Percentiles rank a stretch among this genome's conserved stretches.
These are phyloP conservation scores for Aspergillus calidoustus DNA, from an alignment of 2,329 filamentous ascomycete species.

Conservation along the genomic window DNA sequence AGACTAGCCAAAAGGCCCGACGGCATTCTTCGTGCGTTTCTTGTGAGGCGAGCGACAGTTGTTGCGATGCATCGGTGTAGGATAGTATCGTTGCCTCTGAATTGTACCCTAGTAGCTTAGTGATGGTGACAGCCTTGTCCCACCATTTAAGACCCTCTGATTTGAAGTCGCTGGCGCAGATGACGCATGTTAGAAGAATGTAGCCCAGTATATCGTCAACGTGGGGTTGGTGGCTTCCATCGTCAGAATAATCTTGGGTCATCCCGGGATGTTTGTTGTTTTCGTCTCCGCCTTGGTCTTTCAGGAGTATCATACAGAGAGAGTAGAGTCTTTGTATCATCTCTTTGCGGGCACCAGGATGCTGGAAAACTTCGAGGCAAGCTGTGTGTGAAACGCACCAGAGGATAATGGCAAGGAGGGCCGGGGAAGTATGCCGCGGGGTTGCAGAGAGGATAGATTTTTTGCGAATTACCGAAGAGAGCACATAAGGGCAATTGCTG, in stretches of 20 bases:
- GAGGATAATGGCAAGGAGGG: constrained; percentile 53
- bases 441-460: too few species aligned
- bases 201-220: constrained; percentile 55
- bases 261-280: background rate
- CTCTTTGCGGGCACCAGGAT: constrained; percentile 16
- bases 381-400: constrained; percentile 56
- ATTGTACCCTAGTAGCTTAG: constrained; percentile 18
- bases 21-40: constrained; percentile 47
- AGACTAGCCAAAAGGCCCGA: constrained; percentile 55
- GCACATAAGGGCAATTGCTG: constrained; percentile 50
- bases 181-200: constrained; percentile 51
- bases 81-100: constrained; percentile 33
- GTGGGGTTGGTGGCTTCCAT: constrained; percentile 42
- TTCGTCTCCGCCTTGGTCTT: constrained; percentile 13
- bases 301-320: constrained; percentile 33
- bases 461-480: constrained; percentile 51
- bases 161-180: constrained; percentile 58
- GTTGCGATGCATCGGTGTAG: constrained; percentile 40
- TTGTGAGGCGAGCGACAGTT: background rate
- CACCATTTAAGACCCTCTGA: constrained; percentile 55
- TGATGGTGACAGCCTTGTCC: constrained; percentile 49
- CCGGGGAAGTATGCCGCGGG: constrained; percentile 50
- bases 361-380: constrained; percentile 50
- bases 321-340: constrained; percentile 44
- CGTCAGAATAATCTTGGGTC: constrained; percentile 40